These are phyloP conservation scores for Phylloporus rhodoxanthus DNA, from an alignment of 768 basidiomycete genomes.

Conservation along the genomic window DNA sequence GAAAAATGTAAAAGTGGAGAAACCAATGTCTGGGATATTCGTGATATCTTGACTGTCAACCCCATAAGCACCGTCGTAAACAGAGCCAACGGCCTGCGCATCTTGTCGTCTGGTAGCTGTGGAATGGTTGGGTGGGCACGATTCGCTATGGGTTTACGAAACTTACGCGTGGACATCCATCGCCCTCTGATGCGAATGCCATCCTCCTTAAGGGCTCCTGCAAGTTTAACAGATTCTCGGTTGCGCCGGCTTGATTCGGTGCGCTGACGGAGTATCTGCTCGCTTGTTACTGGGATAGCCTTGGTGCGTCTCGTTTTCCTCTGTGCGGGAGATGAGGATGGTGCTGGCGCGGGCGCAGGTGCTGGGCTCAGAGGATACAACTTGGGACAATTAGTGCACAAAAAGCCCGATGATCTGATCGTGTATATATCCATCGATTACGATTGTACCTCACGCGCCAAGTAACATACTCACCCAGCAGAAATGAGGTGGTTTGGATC, in stretches of 20 bases:
- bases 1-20: slow-evolving; percentile 58
- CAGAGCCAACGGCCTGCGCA: slow-evolving; percentile 39
- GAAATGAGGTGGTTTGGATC: slow-evolving; percentile 64
- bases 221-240: slow-evolving; percentile 31
- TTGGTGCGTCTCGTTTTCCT: slow-evolving; percentile 34
- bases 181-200: slow-evolving; percentile 53
- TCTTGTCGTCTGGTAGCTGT: slow-evolving; percentile 46
- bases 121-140: slow-evolving; percentile 1
- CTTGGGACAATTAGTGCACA: slow-evolving; percentile 53
- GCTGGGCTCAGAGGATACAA: slow-evolving; percentile 37
- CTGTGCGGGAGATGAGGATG: slow-evolving; percentile 38
- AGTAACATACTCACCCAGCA: slow-evolving; percentile 43
- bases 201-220: slow-evolving; percentile 29
- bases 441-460: background rate
- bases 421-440: background rate
- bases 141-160: background rate
- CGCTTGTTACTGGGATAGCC: slow-evolving; percentile 41
- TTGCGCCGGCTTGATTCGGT: slow-evolving; percentile 43
- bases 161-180: slow-evolving; percentile 52
- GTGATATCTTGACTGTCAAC: slow-evolving; percentile 64
- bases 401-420: slow-evolving; percentile 48
- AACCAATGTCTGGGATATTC: slow-evolving; percentile 51
- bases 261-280: slow-evolving; percentile 43
- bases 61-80: slow-evolving; percentile 57
- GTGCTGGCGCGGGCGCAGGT: slow-evolving; percentile 35